A percentile compares a stretch with the other conserved stretches of the same genome.
These are phyloP conservation scores for Fusarium bactridioides DNA, from an alignment of 2,329 filamentous ascomycete species.

Conservation along the genomic window DNA sequence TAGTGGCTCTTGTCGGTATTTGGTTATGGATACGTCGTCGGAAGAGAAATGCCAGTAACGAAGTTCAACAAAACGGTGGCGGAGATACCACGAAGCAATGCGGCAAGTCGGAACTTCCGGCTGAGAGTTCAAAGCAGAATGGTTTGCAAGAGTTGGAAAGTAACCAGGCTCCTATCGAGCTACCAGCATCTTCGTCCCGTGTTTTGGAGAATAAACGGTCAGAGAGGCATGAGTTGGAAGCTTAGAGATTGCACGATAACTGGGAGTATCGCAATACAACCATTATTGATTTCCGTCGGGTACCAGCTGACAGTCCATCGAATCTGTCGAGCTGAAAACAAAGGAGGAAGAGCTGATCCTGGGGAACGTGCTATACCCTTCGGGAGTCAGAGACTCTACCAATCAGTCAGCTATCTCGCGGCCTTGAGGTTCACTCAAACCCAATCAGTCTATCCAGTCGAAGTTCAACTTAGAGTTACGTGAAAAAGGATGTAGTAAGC, in stretches of 20 bases:
- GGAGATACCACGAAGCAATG: fast-evolving
- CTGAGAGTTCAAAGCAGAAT: fast-evolving
- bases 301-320: no score
- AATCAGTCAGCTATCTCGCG: no score
- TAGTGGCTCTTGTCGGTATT: neutral
- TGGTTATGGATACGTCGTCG: neutral
- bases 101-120: neutral
- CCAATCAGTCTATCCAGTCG: no score
- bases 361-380: no score
- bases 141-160: neutral
- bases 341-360: no score
- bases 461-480: no score
- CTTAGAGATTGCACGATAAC: neutral
- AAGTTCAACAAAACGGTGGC: fast-evolving
- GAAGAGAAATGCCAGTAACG: neutral
- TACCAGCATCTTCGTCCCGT: neutral
- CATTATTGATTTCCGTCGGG: no score
- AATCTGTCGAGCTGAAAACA: no score
- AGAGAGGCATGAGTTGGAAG: neutral
- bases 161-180: fast-evolving
- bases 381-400: no score
- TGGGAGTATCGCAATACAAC: no score
- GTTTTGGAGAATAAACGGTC: fast-evolving
- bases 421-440: no score
- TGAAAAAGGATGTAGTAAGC: no score